Percentiles rank a stretch among this genome's conserved stretches.
phyloP scores from a whole-genome alignment of 441 rosid genomes.

The Erysimum pusillum region DNA sequence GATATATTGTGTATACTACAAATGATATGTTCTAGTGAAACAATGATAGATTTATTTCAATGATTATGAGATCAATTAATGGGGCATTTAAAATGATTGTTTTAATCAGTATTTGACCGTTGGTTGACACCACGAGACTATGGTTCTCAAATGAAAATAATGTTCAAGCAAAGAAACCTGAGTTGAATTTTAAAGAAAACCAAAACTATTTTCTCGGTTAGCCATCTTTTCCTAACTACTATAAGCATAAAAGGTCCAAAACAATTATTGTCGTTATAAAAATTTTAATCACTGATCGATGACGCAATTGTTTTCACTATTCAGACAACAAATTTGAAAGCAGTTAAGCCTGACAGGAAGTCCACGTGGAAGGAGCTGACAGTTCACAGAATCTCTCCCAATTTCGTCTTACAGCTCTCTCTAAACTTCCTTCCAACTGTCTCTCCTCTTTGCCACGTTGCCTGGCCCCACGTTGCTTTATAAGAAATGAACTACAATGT shows the following conservation, averaged over 20 bases:
- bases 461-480: slow-evolving; percentile 37
- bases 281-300: not conserved
- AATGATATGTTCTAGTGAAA: not conserved
- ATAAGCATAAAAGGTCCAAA: not conserved
- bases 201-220: not conserved
- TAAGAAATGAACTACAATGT: not conserved
- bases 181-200: not conserved
- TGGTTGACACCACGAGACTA: not conserved
- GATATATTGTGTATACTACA: too few relatives aligned
- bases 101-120: not conserved
- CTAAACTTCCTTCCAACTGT: slow-evolving; percentile 52
- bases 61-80: not conserved
- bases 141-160: not conserved
- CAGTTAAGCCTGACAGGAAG: slow-evolving; percentile 47
- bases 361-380: slow-evolving; percentile 63
- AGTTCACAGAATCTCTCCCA: slow-evolving; percentile 51
- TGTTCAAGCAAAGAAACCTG: not conserved
- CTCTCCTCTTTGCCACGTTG: slow-evolving; percentile 61
- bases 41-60: not conserved
- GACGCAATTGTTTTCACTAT: not conserved
- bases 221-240: not conserved
- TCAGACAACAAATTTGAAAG: slow-evolving; percentile 20
- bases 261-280: not conserved
- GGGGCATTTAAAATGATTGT: not conserved
- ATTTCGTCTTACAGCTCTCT: slow-evolving; percentile 29